Base-by-base conservation (phyloP, 2,329 filamentous ascomycete species). In the Blastomyces silverae region DNA sequence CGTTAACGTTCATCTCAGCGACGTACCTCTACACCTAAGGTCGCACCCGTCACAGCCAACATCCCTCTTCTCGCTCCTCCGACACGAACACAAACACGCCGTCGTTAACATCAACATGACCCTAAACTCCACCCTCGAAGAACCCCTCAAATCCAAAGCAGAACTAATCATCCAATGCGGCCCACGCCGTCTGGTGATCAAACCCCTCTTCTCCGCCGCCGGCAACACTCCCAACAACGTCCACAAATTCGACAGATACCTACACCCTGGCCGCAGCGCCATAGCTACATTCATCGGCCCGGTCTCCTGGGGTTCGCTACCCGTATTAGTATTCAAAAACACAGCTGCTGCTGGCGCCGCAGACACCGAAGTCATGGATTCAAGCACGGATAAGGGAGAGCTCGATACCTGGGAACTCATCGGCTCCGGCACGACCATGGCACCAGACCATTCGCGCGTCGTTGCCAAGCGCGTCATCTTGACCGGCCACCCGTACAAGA, bases 401-500 rank as follows among this genome's bases (percentile, higher is more conserved):
- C 34, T 57, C 7, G 55, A 57, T 22, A 52, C 25, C 28, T 61
- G 59, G 59, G 83, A 87, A 50, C 84, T 99, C 61, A 84, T 97
- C 65, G 94, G 85, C 58, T 96, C 90, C 0, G 94, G 95, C 67
- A 97, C 94, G 0, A 87, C 90, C 6, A 83, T 97, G 20, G 87
- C 92, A 0, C 90, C 92, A 75, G 76, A 92, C 78, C 74, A 86
- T 74, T 72, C 79, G 59, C 88, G 94, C 50, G 89, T 99, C 64
- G 87, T 99, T 66, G 92, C 93, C 71, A 99, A 99, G 80, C 89
- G 94, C 62, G 87, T 96, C 70, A 90, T 97, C 69, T 83, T 99
- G 65, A 96, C 94, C 0, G 95, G 94, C 20, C 93, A 99, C 75
- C 94, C 95, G 0, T 97, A 91, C 84, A 96, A 99, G 81, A 99